Percentiles rank a stretch among this genome's conserved stretches.
Conservation (phyloP, 768 basidiomycete species). For the Lentinula lateritia region DNA sequence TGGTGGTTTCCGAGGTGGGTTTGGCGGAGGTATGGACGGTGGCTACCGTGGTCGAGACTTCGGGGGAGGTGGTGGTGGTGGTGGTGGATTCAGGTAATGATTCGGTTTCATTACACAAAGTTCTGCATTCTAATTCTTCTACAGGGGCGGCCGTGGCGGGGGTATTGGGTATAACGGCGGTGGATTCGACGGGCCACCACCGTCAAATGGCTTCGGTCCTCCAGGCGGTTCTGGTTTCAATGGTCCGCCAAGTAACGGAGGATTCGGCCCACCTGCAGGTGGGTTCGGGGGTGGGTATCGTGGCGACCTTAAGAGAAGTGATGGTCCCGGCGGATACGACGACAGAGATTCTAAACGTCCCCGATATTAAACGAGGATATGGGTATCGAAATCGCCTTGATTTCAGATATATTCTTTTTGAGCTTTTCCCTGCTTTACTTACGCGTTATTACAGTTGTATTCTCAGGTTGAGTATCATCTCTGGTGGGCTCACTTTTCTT, state of each 20-base stretch:
- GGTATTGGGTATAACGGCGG: constrained; percentile 68
- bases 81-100: constrained; percentile 30
- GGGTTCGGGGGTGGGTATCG: constrained; percentile 53
- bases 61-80: constrained; percentile 24
- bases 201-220: constrained; percentile 33
- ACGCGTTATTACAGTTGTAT: constrained; percentile 2
- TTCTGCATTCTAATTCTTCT: constrained; percentile 13
- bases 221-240: constrained; percentile 31
- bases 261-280: constrained; percentile 40
- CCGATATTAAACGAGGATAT: constrained; percentile 50
- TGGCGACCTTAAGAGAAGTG: constrained; percentile 72
- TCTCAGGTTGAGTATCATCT: constrained; percentile 6
- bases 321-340: constrained; percentile 72
- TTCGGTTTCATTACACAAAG: constrained; percentile 19
- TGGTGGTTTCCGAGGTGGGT: constrained; percentile 23
- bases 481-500: constrained; percentile 2
- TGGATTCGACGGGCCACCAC: constrained; percentile 47
- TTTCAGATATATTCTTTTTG: neutral
- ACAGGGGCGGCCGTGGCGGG: constrained; percentile 60
- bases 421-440: neutral
- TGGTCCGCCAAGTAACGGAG: constrained; percentile 27
- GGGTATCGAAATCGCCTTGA: neutral
- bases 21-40: constrained; percentile 26
- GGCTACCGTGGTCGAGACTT: constrained; percentile 22
- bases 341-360: constrained; percentile 80